phyloP scores from a whole-genome alignment of 2,329 filamentous ascomycete genomes.

The Macrophomina phaseolina region DNA sequence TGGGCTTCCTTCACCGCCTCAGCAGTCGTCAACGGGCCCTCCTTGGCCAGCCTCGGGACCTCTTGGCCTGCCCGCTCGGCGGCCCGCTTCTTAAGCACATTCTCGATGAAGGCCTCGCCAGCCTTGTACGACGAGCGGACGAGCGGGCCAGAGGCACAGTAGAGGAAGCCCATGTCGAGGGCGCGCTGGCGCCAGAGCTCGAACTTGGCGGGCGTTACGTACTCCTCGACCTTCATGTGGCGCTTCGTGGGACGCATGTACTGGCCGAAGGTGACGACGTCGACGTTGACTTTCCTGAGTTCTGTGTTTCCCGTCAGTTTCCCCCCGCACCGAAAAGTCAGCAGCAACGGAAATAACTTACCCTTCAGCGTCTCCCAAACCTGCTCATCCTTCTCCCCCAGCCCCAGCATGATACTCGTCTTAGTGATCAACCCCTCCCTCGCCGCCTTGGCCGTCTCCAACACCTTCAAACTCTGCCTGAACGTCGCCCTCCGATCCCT shows the following conservation, averaged over 20 bases:
- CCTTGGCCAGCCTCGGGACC: not conserved
- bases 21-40: not conserved
- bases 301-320: conserved; percentile 53
- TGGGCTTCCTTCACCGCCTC: conserved; percentile 8
- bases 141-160: conserved; percentile 90
- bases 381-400: conserved; percentile 91
- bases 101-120: conserved; percentile 98
- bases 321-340: not conserved
- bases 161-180: conserved; percentile 93
- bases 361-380: conserved; percentile 77
- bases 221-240: conserved; percentile 96
- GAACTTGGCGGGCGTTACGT: conserved; percentile 89
- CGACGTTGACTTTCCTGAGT: conserved; percentile 79
- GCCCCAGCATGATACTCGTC: conserved; percentile 94
- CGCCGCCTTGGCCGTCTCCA: conserved; percentile 80
- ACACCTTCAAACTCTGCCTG: conserved; percentile 78
- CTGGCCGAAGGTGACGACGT: conserved; percentile 98
- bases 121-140: conserved; percentile 97
- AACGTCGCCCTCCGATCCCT: conserved; percentile 90
- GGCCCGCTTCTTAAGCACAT: conserved; percentile 84
- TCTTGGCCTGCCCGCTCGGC: conserved; percentile 36
- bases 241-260: conserved; percentile 99
- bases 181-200: conserved; percentile 90
- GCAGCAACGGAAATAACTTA: conserved; percentile 45
- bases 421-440: conserved; percentile 89